Evolutionary conservation across 129 eudicot species (phyloP).

Genomic region (Arctium lappa): DNA sequence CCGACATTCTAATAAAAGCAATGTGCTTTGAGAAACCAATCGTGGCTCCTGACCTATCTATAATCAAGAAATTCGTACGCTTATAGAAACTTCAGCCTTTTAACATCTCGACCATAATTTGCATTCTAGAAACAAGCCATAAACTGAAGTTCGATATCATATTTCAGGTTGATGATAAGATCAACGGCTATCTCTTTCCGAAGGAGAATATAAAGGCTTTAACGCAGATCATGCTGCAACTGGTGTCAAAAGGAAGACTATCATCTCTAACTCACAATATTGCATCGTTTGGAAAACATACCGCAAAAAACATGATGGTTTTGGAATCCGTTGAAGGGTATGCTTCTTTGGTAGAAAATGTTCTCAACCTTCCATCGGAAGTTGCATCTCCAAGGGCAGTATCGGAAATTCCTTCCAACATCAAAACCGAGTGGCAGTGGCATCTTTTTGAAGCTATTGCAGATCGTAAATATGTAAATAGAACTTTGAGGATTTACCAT

Average conservation of each 20-base stretch:
- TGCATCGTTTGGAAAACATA: constrained; percentile 68
- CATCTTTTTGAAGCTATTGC: constrained; percentile 43
- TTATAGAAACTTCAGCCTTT: constrained; percentile 14
- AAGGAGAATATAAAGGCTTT: constrained; percentile 55
- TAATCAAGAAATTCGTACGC: constrained; percentile 72
- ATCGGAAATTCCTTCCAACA: constrained; percentile 51
- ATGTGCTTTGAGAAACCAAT: constrained; percentile 89
- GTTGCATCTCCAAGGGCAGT: constrained; percentile 57
- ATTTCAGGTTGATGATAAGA: constrained; percentile 81
- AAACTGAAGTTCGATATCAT: constrained; percentile 23
- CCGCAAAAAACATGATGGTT: constrained; percentile 79
- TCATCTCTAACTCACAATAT: constrained; percentile 61
- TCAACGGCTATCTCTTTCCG: constrained; percentile 81
- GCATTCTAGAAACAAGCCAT: constrained; percentile 12
- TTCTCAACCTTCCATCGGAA: constrained; percentile 80
- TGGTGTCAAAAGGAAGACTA: constrained; percentile 57
- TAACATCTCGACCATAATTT: neutral
- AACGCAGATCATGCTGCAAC: constrained; percentile 42
- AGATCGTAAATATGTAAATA: constrained; percentile 31
- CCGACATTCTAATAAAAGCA: constrained; percentile 69
- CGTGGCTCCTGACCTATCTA: constrained; percentile 71
- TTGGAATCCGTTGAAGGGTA: constrained; percentile 81
- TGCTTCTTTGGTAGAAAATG: constrained; percentile 60
- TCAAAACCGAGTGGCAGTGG: constrained; percentile 82
- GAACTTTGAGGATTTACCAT: constrained; percentile 29